These are phyloP conservation scores for Triangularia setosa DNA, from an alignment of 2,329 filamentous ascomycete species.

Conservation along the genomic window DNA sequence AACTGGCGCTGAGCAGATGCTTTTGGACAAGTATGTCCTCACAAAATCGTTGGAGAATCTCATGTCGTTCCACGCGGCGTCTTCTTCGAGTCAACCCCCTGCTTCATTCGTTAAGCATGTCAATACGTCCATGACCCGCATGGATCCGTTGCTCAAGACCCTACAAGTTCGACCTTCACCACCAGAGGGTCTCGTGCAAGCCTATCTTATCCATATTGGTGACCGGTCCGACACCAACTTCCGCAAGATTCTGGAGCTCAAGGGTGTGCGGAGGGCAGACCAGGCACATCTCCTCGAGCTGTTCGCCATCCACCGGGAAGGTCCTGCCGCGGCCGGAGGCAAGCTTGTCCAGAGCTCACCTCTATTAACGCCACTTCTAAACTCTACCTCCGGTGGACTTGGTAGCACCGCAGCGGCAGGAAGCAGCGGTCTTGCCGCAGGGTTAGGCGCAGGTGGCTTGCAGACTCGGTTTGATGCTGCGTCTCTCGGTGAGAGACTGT, in stretches of 20 bases:
- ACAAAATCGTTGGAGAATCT: slow-evolving; percentile 75
- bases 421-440: slow-evolving; percentile 24
- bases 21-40: slow-evolving; percentile 88
- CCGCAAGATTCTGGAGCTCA: slow-evolving; percentile 91
- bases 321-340: slow-evolving; percentile 58
- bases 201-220: slow-evolving; percentile 94
- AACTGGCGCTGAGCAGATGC: slow-evolving; percentile 95
- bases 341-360: slow-evolving; percentile 68
- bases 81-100: slow-evolving; percentile 40
- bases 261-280: slow-evolving; percentile 83
- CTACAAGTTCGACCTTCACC: slow-evolving; percentile 89
- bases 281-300: slow-evolving; percentile 80
- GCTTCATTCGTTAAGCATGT: slow-evolving; percentile 80
- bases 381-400: slow-evolving; percentile 33
- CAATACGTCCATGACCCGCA: slow-evolving; percentile 74
- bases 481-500: slow-evolving; percentile 78
- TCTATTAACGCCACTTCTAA: slow-evolving; percentile 64
- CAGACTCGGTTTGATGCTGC: slow-evolving; percentile 71
- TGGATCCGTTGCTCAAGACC: slow-evolving; percentile 92
- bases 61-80: slow-evolving; percentile 54
- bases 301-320: slow-evolving; percentile 75
- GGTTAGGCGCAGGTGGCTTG: slow-evolving; percentile 33
- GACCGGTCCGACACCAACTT: slow-evolving; percentile 94
- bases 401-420: slow-evolving; percentile 35
- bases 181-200: slow-evolving; percentile 90